phyloP scores from a whole-genome alignment of 176 grass and related monocot genomes.

The Musa acuminata region DNA sequence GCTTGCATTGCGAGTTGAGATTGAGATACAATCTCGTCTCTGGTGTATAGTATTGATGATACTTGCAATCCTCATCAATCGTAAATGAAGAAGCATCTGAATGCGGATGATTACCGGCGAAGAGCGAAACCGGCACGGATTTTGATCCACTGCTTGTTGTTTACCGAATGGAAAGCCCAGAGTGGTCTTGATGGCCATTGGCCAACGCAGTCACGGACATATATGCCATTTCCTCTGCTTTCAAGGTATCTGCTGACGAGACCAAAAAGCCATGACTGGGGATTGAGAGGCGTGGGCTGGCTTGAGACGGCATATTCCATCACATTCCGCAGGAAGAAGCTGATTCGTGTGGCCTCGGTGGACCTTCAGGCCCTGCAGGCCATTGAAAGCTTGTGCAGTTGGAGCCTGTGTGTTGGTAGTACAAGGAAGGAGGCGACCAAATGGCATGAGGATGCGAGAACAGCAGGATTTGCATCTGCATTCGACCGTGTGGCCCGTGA shows the following conservation, averaged over 20 bases:
- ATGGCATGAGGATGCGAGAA: no score
- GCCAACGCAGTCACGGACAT: background rate
- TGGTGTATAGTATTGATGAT: conserved; percentile 3
- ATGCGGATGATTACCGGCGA: background rate
- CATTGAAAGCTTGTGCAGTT: background rate
- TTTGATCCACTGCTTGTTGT: background rate
- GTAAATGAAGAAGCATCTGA: conserved; percentile 2
- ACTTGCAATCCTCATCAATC: conserved; percentile 7
- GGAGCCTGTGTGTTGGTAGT: no score
- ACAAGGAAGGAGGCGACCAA: no score
- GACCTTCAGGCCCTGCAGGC: background rate
- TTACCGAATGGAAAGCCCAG: background rate
- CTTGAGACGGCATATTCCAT: background rate
- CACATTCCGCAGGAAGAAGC: background rate
- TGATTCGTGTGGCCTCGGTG: background rate
- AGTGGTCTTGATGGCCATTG: conserved; percentile 16
- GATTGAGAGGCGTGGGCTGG: background rate
- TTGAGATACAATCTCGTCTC: background rate
- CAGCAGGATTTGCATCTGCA: no score
- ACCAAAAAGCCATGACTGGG: background rate
- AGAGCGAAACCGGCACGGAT: background rate
- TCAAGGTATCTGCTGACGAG: background rate
- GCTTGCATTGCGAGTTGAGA: background rate
- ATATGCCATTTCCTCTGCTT: background rate
- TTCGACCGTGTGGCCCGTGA: no score